These are phyloP conservation scores for Calendula officinalis DNA, from an alignment of 129 eudicot genomes.

Conservation along the genomic window DNA sequence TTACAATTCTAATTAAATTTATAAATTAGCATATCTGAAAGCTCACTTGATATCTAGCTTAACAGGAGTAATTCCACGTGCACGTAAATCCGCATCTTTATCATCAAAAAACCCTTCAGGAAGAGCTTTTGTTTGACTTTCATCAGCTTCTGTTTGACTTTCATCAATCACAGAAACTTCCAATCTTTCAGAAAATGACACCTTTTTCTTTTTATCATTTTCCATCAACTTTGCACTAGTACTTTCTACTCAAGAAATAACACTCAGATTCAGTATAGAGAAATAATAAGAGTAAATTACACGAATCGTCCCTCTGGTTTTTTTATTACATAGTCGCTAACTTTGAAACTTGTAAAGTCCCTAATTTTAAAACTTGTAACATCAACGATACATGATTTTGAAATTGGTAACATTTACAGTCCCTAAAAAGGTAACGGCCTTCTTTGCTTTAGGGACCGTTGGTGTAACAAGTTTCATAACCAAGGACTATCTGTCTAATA, in stretches of 20 bases:
- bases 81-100: constrained; percentile 93
- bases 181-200: constrained; percentile 9
- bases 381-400: no score
- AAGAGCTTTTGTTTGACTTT: constrained; percentile 49
- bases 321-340: no score
- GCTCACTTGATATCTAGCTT: constrained; percentile 85
- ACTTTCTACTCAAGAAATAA: constrained; percentile 27
- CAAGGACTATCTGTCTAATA: no score
- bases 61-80: constrained; percentile 84
- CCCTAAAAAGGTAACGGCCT: no score
- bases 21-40: constrained; percentile 3
- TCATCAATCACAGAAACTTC: constrained; percentile 28
- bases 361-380: no score
- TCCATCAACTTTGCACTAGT: constrained; percentile 32
- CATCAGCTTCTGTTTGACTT: neutral
- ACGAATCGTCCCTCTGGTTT: neutral
- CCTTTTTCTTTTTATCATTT: constrained; percentile 31
- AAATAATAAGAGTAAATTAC: neutral
- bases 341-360: no score
- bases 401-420: no score
- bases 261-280: constrained; percentile 15
- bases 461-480: no score
- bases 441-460: no score
- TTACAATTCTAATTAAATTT: neutral
- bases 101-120: constrained; percentile 94